phyloP scores from a whole-genome alignment of 257 asterid genomes.

The Solanum medicagineum region DNA sequence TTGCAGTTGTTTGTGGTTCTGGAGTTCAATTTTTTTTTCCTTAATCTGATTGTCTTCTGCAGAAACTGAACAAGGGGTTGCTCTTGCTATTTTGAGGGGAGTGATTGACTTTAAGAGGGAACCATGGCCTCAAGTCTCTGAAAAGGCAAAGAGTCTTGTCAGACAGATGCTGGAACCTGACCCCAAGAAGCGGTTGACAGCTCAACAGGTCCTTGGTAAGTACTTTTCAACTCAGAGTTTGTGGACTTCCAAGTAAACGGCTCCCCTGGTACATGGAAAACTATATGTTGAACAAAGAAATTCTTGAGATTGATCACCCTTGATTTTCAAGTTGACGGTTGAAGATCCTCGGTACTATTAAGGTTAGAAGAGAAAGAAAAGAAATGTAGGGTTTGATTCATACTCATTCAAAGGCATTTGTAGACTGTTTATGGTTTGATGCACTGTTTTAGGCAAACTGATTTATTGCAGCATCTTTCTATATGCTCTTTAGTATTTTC shows the following conservation, averaged over 20 bases:
- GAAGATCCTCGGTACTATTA: background rate
- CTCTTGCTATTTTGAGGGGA: conserved; percentile 79
- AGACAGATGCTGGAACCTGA: conserved; percentile 86
- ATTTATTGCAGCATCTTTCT: background rate
- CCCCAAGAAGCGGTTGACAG: conserved; percentile 73
- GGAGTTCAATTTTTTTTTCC: background rate
- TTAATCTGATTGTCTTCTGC: conserved; percentile 1
- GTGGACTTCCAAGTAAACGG: background rate
- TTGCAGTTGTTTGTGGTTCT: background rate
- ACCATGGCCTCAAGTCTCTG: conserved; percentile 92
- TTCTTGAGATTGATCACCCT: background rate
- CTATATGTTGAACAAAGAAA: background rate
- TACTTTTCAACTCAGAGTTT: background rate
- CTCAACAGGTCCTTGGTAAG: conserved; percentile 90
- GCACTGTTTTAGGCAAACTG: background rate
- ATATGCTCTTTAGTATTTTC: background rate
- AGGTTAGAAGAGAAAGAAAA: background rate
- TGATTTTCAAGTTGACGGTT: background rate
- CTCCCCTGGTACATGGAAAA: background rate
- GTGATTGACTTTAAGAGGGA: conserved; percentile 81
- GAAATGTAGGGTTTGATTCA: background rate
- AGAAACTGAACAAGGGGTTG: conserved; percentile 96
- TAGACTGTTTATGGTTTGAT: background rate
- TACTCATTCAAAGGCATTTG: background rate
- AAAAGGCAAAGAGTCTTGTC: conserved; percentile 72